Evolutionary conservation across 805 yeast genomes (phyloP).

Genomic region (Metschnikowia peoriensis): DNA sequence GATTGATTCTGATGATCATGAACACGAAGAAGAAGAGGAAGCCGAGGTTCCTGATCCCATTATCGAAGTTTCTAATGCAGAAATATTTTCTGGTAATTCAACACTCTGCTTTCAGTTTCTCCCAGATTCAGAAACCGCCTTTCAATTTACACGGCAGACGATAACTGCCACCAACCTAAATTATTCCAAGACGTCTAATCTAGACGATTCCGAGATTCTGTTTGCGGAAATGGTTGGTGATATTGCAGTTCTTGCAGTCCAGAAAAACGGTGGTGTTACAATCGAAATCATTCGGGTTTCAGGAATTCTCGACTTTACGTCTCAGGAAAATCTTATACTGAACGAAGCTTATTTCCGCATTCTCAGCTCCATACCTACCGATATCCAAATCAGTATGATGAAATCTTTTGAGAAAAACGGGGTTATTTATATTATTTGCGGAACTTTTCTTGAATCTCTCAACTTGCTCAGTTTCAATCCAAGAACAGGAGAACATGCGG

Average conservation of each 20-base stretch:
- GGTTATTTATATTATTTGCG: conserved; percentile 1
- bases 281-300: not conserved
- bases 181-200: not conserved
- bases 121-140: conserved; percentile 13
- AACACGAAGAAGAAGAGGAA: conserved; percentile 16
- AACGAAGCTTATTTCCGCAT: not conserved
- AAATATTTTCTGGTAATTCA: conserved; percentile 12
- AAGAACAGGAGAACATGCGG: not conserved
- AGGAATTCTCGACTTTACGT: not conserved
- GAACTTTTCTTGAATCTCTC: conserved; percentile 3
- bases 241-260: conserved; percentile 3
- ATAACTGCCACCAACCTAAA: conserved; percentile 24
- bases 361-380: conserved; percentile 1
- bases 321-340: not conserved
- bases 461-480: not conserved
- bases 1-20: conserved; percentile 25
- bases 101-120: conserved; percentile 20
- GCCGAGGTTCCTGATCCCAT: conserved; percentile 20
- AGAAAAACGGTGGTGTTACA: not conserved
- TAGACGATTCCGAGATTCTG: conserved; percentile 4
- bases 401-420: not conserved
- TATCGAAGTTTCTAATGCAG: conserved; percentile 25
- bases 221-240: conserved; percentile 6
- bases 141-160: conserved; percentile 27
- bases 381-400: conserved; percentile 3